Evolutionary conservation across 495 filamentous ascomycete species (phyloP), one percentile per base, ranked within the genome.

Genomic region (Platismatia glauca): DNA sequence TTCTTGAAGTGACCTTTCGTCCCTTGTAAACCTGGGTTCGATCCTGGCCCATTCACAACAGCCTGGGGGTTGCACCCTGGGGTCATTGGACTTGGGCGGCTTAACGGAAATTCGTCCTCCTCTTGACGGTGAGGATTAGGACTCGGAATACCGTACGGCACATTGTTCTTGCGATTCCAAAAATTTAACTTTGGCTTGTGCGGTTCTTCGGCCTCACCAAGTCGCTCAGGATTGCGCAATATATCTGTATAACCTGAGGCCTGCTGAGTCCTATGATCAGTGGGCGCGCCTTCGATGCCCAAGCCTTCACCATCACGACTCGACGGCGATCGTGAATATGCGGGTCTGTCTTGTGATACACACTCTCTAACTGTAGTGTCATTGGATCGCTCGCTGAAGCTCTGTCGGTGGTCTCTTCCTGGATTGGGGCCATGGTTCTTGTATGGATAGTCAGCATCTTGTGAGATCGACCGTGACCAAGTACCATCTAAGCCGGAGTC

Each of bases 81-180:
- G 13, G 57, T 65, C 27, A 59, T 60, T 20, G 69, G 66, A 43
- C 60, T 67, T 6, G 57, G 61, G 34, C 57, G 44, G 55, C 65
- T 68, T 8, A 79, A 58, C 11, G 77, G 77, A 50, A 76, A 77
- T 55, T 77, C 71, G 50, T 79, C 78, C 27, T 78, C 78, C 55
- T 78, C 76, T 7, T 59, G 60, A 15, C 65, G 68, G 61, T 77
- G 72, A 20, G 77, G 77, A 62, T 75, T 71, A 15, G 77, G 77
- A 53, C 74, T 78, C n/a, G 74, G 73, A 59, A 78, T 67, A 27
- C 69, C 69, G 24, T 68, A 59, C 60, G 69, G 53, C 52, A 58
- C 46, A 53, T 41, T 43, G 29, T 59, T 55, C 41, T 60, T 53
- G 22, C 64, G 61, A 58, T 74, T 79, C 81, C 81, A 83, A 58